Conservation (phyloP, 495 filamentous ascomycete genomes). For the Poronia punctata region DNA sequence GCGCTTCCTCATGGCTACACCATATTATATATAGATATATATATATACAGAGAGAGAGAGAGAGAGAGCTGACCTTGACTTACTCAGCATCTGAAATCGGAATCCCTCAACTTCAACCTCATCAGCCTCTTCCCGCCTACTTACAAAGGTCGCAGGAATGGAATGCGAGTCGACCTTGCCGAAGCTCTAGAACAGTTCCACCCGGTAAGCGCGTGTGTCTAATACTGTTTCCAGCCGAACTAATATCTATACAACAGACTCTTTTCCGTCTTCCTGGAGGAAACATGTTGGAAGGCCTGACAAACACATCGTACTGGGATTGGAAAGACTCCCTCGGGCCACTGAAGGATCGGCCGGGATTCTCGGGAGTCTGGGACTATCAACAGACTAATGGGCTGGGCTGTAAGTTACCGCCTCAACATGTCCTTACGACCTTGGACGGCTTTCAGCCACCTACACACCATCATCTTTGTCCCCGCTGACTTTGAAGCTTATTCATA, state of each 20-base stretch:
- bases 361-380: slow-evolving; percentile 55
- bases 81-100: slow-evolving; percentile 31
- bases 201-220: too few species aligned
- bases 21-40: too few species aligned
- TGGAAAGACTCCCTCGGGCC: slow-evolving; percentile 65
- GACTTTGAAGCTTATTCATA: neutral
- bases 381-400: slow-evolving; percentile 57
- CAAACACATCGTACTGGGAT: slow-evolving; percentile 48
- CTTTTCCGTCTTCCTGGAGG: slow-evolving; percentile 62
- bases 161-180: slow-evolving; percentile 53
- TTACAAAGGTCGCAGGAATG: slow-evolving; percentile 55
- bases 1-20: too few species aligned
- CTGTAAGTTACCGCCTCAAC: slow-evolving; percentile 3
- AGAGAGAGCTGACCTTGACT: neutral
- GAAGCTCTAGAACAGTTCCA: slow-evolving; percentile 47
- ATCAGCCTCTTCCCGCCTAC: slow-evolving; percentile 64
- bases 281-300: slow-evolving; percentile 58
- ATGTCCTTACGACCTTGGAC: neutral
- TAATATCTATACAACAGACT: slow-evolving; percentile 11
- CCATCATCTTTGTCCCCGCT: neutral
- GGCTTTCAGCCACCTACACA: neutral
- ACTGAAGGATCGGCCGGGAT: slow-evolving; percentile 54
- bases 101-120: slow-evolving; percentile 54
- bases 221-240: too few species aligned
- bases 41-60: too few species aligned